phyloP scores from a whole-genome alignment of 768 basidiomycete genomes.

The Lanmaoa pseudosensibilis region DNA sequence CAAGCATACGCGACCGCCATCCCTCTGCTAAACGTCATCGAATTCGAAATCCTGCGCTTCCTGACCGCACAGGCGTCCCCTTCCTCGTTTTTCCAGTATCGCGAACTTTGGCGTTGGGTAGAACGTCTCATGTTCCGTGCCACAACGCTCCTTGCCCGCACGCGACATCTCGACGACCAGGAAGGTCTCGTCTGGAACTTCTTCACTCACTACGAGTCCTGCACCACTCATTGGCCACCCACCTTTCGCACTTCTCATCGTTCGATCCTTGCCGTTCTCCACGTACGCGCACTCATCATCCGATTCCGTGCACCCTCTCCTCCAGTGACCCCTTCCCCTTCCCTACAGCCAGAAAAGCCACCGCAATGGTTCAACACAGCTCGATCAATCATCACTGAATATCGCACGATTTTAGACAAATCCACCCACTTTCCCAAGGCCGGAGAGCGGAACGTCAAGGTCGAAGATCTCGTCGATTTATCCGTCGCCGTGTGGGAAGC shows the following conservation, averaged over 20 bases:
- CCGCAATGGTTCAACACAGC: constrained; percentile 65
- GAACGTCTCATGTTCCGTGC: constrained; percentile 84
- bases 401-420: constrained; percentile 62
- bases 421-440: constrained; percentile 80
- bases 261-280: constrained; percentile 64
- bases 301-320: constrained; percentile 37
- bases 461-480: constrained; percentile 82
- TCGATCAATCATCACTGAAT: constrained; percentile 67
- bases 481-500: constrained; percentile 83
- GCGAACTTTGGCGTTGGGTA: constrained; percentile 85
- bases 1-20: constrained; percentile 53
- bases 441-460: constrained; percentile 72
- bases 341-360: constrained; percentile 30
- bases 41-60: constrained; percentile 45
- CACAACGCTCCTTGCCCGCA: constrained; percentile 59
- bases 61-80: constrained; percentile 24
- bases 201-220: constrained; percentile 58
- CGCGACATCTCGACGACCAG: constrained; percentile 36
- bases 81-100: constrained; percentile 63
- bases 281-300: constrained; percentile 70
- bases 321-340: constrained; percentile 12
- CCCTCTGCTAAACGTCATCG: constrained; percentile 52
- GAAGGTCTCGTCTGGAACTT: constrained; percentile 57
- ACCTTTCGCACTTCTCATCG: constrained; percentile 77
- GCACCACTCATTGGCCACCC: constrained; percentile 72